Base-by-base conservation (phyloP, 106 monocot species). In the Hemerocallis citrina region DNA sequence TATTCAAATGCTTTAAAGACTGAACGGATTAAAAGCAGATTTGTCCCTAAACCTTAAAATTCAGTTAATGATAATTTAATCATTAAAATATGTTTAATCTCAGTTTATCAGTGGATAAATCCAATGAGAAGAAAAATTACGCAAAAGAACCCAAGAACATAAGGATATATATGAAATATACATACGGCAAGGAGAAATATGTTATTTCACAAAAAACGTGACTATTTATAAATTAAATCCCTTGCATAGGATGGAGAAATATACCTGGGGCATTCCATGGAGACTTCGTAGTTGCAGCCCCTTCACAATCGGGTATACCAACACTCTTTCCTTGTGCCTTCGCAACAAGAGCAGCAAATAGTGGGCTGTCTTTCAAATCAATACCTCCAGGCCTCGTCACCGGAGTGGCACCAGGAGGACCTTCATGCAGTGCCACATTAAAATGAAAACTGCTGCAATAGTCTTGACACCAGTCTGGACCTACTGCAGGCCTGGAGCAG, bases 251-350 rank as follows among this genome's bases (percentile, higher is more conserved):
- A 13, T 28, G 3, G 5, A 29, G 14, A 31, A 34, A 4, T 58
- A 57, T 85, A 96, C 96, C 96, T 57, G 81, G 77, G 61, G 87
- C 87, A 82, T 96, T 96, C 96, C 96, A 96, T 44, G 96, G 96
- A 54, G 91, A 96, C 62, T 96, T 96, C 52, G 87, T 43, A 52
- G 91, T 91, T 15, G 87, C 91, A 64, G 91, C 96, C n/a, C 96
- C 96, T 73, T 88, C 96, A 73, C 96, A 96, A 67, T 82, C 86
- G 14, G 96, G 96, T 35, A 96, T 85, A 14, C 96, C 96, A 64
- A 96, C 96, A 77, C 91, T 74, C 60, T 96, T 96, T 16, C 84
- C 91, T 47, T 77, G 96, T 57, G 77, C 76, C 67, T 88, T 96
- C 61, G 87, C 86, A 65, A 50, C 70, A 2, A 96, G 84, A 47